Conservation (phyloP, 208 protist genomes). For the Borovskyia barvae region DNA sequence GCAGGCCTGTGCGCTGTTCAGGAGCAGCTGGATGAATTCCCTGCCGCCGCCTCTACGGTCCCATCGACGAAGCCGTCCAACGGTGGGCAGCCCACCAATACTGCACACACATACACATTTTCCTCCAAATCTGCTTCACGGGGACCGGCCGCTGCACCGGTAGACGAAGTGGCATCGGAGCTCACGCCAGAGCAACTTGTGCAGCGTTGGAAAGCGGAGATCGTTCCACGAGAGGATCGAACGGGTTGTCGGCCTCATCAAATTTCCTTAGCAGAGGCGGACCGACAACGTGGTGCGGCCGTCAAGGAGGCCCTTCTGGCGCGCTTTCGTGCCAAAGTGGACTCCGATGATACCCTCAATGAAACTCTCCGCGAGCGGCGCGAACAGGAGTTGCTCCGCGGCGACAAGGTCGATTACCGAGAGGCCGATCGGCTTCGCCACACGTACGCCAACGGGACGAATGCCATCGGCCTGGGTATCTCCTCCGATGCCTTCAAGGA, state of each 20-base stretch:
- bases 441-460: slow-evolving; percentile 48
- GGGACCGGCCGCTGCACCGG: not conserved
- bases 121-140: too few relatives aligned
- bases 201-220: slow-evolving; percentile 48
- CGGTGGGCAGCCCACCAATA: too few relatives aligned
- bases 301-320: slow-evolving; percentile 53
- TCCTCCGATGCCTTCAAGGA: slow-evolving; percentile 75
- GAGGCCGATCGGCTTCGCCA: slow-evolving; percentile 39
- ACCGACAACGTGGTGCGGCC: slow-evolving; percentile 29
- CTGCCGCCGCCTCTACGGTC: slow-evolving; percentile 4
- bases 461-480: slow-evolving; percentile 75
- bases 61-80: too few relatives aligned
- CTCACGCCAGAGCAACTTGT: slow-evolving; percentile 28
- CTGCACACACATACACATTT: too few relatives aligned
- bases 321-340: slow-evolving; percentile 58
- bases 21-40: slow-evolving; percentile 26
- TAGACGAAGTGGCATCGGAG: slow-evolving; percentile 9
- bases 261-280: slow-evolving; percentile 41
- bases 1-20: slow-evolving; percentile 37
- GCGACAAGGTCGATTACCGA: slow-evolving; percentile 59
- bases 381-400: slow-evolving; percentile 33
- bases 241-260: slow-evolving; percentile 41
- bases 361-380: slow-evolving; percentile 30
- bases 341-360: slow-evolving; percentile 23
- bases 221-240: slow-evolving; percentile 31